Conservation (phyloP, 1,139 yeast species). For the Debaryomyces singareniensis region DNA sequence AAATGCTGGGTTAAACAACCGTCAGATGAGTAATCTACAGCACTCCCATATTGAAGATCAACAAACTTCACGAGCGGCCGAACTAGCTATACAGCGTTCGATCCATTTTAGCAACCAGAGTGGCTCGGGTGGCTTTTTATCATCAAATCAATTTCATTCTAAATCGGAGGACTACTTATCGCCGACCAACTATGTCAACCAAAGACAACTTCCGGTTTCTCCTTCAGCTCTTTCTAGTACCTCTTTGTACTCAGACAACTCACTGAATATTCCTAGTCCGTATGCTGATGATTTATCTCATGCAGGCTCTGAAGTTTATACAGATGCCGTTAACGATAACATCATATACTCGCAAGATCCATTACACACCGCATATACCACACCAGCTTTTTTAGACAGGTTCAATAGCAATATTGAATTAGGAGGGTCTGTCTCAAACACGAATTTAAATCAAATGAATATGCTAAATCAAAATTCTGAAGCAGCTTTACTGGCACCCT, state of each 20-base stretch:
- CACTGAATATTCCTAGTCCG: slow-evolving; percentile 36
- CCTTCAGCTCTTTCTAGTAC: slow-evolving; percentile 18
- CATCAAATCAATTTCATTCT: not conserved
- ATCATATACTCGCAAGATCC: slow-evolving; percentile 7
- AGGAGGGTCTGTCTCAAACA: slow-evolving; percentile 36
- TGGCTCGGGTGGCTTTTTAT: slow-evolving; percentile 1
- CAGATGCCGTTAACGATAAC: slow-evolving; percentile 2
- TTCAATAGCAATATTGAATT: slow-evolving; percentile 33
- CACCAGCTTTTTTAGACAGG: too few relatives aligned
- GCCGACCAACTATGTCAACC: slow-evolving; percentile 3
- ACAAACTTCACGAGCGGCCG: not conserved
- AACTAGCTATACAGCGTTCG: not conserved
- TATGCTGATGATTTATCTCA: slow-evolving; percentile 35
- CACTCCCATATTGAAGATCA: slow-evolving; percentile 1
- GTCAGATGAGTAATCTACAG: slow-evolving; percentile 1
- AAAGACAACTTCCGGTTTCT: slow-evolving; percentile 10
- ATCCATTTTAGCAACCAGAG: not conserved
- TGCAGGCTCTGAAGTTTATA: slow-evolving; percentile 10
- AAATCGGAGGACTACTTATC: slow-evolving; percentile 2
- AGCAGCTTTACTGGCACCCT: not conserved
- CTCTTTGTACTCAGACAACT: slow-evolving; percentile 30
- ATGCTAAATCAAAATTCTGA: not conserved
- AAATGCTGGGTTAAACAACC: not conserved
- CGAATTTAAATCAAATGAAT: slow-evolving; percentile 22
- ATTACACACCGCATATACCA: slow-evolving; percentile 6